Conservation (phyloP, 345 rosid species). For the Raphanus sativus region DNA sequence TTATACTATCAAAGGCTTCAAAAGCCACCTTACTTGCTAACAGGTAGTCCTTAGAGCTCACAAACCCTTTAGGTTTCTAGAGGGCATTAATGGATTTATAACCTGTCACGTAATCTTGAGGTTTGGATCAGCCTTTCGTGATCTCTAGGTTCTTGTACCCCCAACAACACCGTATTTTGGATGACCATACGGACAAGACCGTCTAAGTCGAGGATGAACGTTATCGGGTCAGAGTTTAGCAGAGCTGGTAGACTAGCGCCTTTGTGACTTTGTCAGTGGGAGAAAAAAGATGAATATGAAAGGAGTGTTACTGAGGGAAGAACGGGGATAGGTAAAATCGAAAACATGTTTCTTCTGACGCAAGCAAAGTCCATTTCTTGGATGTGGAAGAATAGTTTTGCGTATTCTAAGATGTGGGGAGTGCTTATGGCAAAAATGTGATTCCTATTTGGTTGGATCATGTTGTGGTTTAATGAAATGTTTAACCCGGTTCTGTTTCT, state of each 20-base stretch:
- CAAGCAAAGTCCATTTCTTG: conserved; percentile 21
- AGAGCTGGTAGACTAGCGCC: background rate
- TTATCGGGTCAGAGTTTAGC: conserved; percentile 16
- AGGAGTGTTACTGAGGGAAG: too few relatives aligned
- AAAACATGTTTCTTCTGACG: conserved; percentile 6
- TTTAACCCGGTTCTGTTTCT: background rate
- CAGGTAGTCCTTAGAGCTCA: background rate
- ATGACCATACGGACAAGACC: conserved; percentile 13
- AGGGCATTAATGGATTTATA: conserved; percentile 1
- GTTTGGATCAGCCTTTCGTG: conserved; percentile 3
- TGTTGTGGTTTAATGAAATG: background rate
- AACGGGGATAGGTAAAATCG: background rate
- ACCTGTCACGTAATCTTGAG: background rate
- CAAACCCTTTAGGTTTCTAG: background rate
- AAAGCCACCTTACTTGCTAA: background rate
- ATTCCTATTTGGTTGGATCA: background rate
- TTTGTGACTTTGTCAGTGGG: too few relatives aligned
- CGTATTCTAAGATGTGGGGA: too few relatives aligned
- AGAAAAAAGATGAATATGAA: too few relatives aligned
- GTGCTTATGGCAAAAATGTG: background rate
- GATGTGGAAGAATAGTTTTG: too few relatives aligned
- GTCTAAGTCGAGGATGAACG: background rate
- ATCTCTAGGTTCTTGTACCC: conserved; percentile 7
- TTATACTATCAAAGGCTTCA: conserved; percentile 9
- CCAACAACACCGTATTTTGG: background rate